phyloP scores from a whole-genome alignment of 768 basidiomycete species.

The Paxillus involutus region DNA sequence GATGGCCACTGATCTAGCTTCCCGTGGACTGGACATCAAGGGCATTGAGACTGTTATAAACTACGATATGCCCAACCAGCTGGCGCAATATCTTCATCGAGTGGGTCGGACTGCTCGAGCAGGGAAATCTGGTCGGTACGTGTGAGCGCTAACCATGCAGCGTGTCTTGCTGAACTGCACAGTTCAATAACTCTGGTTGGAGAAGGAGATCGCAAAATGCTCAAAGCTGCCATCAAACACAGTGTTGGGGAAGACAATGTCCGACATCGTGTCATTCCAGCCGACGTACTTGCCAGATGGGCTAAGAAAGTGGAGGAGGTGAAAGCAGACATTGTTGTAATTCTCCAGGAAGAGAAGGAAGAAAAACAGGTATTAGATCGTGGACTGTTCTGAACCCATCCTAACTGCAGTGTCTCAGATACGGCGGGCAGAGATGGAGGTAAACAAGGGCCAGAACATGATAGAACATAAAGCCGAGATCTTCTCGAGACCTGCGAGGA shows the following conservation, averaged over 20 bases:
- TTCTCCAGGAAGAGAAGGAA: slow-evolving; percentile 90
- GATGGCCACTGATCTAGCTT: slow-evolving; percentile 95
- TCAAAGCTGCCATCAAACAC: slow-evolving; percentile 94
- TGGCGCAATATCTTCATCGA: slow-evolving; percentile 94
- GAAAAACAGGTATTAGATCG: slow-evolving; percentile 73
- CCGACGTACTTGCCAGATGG: slow-evolving; percentile 74
- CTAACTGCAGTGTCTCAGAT: slow-evolving; percentile 46
- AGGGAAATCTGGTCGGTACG: slow-evolving; percentile 86
- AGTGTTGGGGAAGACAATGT: slow-evolving; percentile 76
- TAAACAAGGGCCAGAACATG: slow-evolving; percentile 94
- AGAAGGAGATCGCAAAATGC: slow-evolving; percentile 93
- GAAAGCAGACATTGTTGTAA: slow-evolving; percentile 74
- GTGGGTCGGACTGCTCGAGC: slow-evolving; percentile 98
- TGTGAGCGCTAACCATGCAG: slow-evolving; percentile 7
- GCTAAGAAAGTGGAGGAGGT: slow-evolving; percentile 63
- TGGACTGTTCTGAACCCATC: not conserved
- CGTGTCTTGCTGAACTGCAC: slow-evolving; percentile 8
- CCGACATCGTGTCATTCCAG: slow-evolving; percentile 83
- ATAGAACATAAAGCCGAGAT: slow-evolving; percentile 93
- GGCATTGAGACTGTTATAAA: slow-evolving; percentile 98
- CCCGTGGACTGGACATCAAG: slow-evolving; percentile 95
- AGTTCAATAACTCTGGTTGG: slow-evolving; percentile 96
- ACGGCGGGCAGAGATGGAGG: slow-evolving; percentile 91
- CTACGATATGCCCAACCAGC: slow-evolving; percentile 95
- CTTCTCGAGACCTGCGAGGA: slow-evolving; percentile 87